Base-by-base conservation (phyloP, 192 early-diverging fungal genomes). In the Diversispora eburnea region DNA sequence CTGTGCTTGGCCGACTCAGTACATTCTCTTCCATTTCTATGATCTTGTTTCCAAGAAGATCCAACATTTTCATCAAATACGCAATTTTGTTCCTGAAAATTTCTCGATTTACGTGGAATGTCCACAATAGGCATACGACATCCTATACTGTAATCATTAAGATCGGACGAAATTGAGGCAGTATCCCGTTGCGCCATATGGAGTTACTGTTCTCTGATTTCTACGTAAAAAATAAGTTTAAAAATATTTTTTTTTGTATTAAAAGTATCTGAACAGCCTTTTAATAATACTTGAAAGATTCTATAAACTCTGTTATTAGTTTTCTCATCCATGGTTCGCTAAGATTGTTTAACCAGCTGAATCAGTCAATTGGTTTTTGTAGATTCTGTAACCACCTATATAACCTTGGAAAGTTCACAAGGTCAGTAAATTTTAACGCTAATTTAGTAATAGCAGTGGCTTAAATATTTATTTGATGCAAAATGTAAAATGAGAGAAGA, bases 141-240 rank as follows among this genome's bases (percentile, higher is more conserved):
- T 69, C 67, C 67, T 49, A 69, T 12, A 69, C 67, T 39, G 33
- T 56, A 54, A 56, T 70, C 68, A 42, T 12, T 22, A 46, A 55
- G 33, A 57, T 17, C 33, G 68, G 25, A 70, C 52, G 68, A 54
- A 52, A 70, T 55, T 55, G 51, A 70, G 54, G 6, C 0, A 52
- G 67, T 22, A 33, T 52, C 52, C 49, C 48, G 19, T 52, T 52
- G 46, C 0, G 47, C 66, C 46, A 43, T 49, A 67, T 48, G 47
- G 66, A 51, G 47, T 67, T 67, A 67, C 66, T 20, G 19, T 51
- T 67, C 22, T n/a, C 49, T 42, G 67, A 45, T 22, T 12, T 55
- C 25, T 52, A 68, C 20, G 22, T 54, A 68, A 68, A 68, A 52
- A 68, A 33, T 54, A 68, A 4, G 19, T 68, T 52, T 7, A 68